phyloP scores from a whole-genome alignment of 805 yeast species.

The Starmerella kuoi region DNA sequence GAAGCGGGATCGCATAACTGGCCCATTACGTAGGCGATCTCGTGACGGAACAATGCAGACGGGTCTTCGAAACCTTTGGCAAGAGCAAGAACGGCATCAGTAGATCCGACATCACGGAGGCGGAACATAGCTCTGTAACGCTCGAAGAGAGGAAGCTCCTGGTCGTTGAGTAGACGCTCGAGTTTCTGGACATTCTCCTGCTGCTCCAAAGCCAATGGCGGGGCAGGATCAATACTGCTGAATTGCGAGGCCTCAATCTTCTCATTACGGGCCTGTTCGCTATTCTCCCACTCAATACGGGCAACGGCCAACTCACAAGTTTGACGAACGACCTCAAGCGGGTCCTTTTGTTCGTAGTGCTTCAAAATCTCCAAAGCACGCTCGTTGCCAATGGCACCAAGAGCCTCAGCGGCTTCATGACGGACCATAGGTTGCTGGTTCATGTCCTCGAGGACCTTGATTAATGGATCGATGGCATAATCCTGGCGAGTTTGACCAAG shows the following conservation, averaged over 20 bases:
- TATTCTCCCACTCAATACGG: conserved; percentile 84
- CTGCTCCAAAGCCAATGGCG: conserved; percentile 65
- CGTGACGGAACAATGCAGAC: conserved; percentile 91
- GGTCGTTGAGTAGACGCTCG: conserved; percentile 60
- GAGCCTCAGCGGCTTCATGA: conserved; percentile 98
- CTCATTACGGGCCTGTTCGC: conserved; percentile 54
- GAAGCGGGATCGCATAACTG: conserved; percentile 89
- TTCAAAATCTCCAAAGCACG: conserved; percentile 56
- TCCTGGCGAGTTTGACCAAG: conserved; percentile 87
- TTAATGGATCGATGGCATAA: conserved; percentile 61
- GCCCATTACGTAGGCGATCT: conserved; percentile 96
- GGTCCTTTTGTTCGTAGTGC: conserved; percentile 58
- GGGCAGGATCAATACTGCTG: conserved; percentile 93
- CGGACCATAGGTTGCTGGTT: conserved; percentile 84
- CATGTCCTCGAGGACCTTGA: conserved; percentile 52
- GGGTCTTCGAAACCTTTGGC: conserved; percentile 84
- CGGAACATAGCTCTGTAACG: conserved; percentile 98
- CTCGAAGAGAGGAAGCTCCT: conserved; percentile 67
- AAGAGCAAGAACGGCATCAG: conserved; percentile 83
- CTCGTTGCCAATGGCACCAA: conserved; percentile 85
- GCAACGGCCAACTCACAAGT: conserved; percentile 96
- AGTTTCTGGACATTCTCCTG: conserved; percentile 54
- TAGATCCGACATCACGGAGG: conserved; percentile 84
- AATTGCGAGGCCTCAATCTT: conserved; percentile 62
- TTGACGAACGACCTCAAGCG: conserved; percentile 78